A percentile compares a stretch with the other conserved stretches of the same genome.
phyloP scores from a whole-genome alignment of 2,329 filamentous ascomycete species.

The Dactylonectria estremocensis region DNA sequence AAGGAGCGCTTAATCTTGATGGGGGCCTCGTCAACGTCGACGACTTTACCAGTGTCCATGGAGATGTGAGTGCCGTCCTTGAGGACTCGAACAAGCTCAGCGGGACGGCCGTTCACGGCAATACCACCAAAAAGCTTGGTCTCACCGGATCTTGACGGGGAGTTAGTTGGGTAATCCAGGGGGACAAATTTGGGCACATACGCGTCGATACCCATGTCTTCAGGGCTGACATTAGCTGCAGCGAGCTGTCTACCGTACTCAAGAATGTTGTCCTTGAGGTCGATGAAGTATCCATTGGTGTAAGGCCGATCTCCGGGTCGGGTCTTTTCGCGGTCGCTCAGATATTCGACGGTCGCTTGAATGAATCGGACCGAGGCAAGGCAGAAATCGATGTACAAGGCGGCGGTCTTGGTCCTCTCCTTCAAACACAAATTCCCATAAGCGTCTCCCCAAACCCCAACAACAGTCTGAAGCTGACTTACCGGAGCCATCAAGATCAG shows the following conservation, averaged over 20 bases:
- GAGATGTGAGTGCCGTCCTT: constrained; percentile 86
- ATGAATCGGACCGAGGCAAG: constrained; percentile 91
- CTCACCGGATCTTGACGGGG: constrained; percentile 68
- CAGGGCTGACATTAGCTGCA: constrained; percentile 76
- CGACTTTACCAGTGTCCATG: constrained; percentile 77
- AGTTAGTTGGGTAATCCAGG: constrained; percentile 50
- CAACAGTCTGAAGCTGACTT: constrained; percentile 77
- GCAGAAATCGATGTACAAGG: constrained; percentile 88
- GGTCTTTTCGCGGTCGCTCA: constrained; percentile 89
- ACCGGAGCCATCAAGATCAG: constrained; percentile 92
- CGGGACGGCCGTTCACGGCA: constrained; percentile 84
- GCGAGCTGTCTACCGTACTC: constrained; percentile 90
- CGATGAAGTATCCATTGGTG: constrained; percentile 96
- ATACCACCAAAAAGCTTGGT: constrained; percentile 87
- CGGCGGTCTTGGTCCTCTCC: constrained; percentile 82
- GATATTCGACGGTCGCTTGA: constrained; percentile 88
- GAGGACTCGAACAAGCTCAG: constrained; percentile 86
- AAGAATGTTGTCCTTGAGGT: constrained; percentile 93
- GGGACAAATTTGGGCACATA: constrained; percentile 60
- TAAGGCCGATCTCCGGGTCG: constrained; percentile 90
- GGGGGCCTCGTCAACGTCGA: constrained; percentile 69
- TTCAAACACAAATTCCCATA: constrained; percentile 80
- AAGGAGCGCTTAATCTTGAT: constrained; percentile 75
- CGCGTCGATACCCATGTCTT: constrained; percentile 72
- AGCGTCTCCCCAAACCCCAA: constrained; percentile 74